phyloP scores from a whole-genome alignment of 148 eudicot genomes.

The Persicaria maculosa region DNA sequence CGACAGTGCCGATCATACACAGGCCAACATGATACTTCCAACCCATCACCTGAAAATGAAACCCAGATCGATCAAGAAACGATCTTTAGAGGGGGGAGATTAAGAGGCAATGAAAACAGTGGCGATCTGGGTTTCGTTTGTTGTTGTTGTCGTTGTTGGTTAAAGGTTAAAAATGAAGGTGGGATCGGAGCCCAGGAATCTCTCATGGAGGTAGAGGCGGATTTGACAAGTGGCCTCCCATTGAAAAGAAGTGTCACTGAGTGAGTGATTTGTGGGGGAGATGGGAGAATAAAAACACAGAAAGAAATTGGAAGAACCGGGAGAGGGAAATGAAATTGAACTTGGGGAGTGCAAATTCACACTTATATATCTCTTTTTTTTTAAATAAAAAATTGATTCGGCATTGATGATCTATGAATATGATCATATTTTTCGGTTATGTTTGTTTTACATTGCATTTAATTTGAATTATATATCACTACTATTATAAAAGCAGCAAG shows the following conservation, averaged over 20 bases:
- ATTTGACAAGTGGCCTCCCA: neutral
- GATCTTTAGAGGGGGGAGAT: neutral
- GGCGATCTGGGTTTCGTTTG: neutral
- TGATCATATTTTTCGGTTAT: too few species aligned
- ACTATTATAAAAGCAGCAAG: too few species aligned
- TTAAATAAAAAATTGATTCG: too few species aligned
- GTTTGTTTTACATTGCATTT: too few species aligned
- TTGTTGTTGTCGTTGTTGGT: neutral
- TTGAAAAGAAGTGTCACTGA: neutral
- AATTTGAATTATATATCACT: too few species aligned
- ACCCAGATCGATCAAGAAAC: too few species aligned
- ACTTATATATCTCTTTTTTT: too few species aligned
- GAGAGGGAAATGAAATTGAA: too few species aligned
- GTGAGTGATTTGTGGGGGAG: neutral
- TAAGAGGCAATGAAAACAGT: neutral
- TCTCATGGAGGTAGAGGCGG: neutral
- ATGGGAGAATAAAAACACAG: neutral
- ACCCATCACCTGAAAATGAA: neutral
- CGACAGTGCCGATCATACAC: conserved; percentile 1
- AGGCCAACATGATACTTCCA: conserved; percentile 5
- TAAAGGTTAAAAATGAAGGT: neutral
- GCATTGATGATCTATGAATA: too few species aligned
- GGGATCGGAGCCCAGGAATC: neutral
- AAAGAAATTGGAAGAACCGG: too few species aligned
- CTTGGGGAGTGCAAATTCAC: too few species aligned